Conservation (phyloP, 2,329 filamentous ascomycete genomes). For the Cladosporium oxysporum region DNA sequence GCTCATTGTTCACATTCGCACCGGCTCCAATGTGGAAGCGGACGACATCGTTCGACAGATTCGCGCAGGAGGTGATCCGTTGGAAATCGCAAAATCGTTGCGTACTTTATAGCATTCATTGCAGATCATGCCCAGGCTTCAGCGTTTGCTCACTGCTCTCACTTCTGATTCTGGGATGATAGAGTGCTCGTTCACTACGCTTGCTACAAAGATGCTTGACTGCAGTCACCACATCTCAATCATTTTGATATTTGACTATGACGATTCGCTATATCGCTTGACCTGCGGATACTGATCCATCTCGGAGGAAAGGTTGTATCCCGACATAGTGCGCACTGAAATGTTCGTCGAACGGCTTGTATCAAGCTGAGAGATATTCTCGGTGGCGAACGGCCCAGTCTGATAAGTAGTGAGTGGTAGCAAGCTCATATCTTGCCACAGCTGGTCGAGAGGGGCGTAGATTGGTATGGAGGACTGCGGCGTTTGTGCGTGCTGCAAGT, state of each 20-base stretch:
- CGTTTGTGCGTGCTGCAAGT: not conserved
- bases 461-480: not conserved
- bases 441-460: not conserved
- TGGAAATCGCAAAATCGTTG: not conserved
- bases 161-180: not conserved
- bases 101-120: not conserved
- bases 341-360: not conserved
- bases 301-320: not conserved
- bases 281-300: not conserved
- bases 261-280: not conserved
- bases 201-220: not conserved
- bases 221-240: not conserved
- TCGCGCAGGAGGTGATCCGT: not conserved
- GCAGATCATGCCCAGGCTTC: not conserved
- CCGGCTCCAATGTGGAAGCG: not conserved
- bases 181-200: not conserved
- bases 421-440: not conserved
- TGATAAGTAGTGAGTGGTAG: not conserved
- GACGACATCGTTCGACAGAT: not conserved
- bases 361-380: not conserved
- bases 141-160: not conserved
- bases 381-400: not conserved
- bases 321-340: not conserved
- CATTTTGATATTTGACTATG: not conserved
- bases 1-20: not conserved